Base-by-base conservation (phyloP, 768 basidiomycete genomes). In the Asterophora parasitica region DNA sequence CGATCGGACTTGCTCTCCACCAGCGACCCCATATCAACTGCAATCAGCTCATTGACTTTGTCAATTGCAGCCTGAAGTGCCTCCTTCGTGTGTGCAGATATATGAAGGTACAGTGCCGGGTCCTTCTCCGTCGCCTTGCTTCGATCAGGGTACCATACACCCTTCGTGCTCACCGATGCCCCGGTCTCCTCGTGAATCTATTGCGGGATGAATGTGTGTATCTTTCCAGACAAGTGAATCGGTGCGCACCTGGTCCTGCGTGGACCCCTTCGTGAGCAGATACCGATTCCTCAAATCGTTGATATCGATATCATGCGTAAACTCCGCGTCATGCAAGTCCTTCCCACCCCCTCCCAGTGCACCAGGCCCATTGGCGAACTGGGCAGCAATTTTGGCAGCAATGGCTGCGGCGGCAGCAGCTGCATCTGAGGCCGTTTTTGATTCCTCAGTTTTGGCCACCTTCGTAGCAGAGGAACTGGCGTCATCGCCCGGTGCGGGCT, bases 231-330 rank as follows among this genome's bases (percentile, higher is more conserved):
- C 30, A 12, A n/a, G 30, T 31, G 8, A 8, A 31, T 2, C 41
- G 34, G 23, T 15, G 46, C 85, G 37, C 46, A 92, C 94, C 77
- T 96, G 85, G 51, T 83, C 72, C 66, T 98, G 95, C 2, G 95
- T 97, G 9, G 88, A 77, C 2, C 92, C 91, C 65, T 91, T 95
- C 39, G 94, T 97, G 59, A 98, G 71, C 63, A 98, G 71, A 66
- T 97, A 98, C 55, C 95, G 77, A 68, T 98, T 98, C 63, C 94
- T 74, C 41, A 93, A 74, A 66, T 98, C 94, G 64, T 98, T 97
- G 65, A 98, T 96, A 64, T 97, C 95, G 47, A 97, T 94, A 60
- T 96, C 91, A 55, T 89, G 79, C 10, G 82, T 85, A 57, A 84
- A 97, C 38, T 88, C 89, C 35, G 76, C 88, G 56, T 90, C 88